These are phyloP conservation scores for Opeltia flavorubescens DNA, from an alignment of 495 filamentous ascomycete genomes.

Conservation along the genomic window DNA sequence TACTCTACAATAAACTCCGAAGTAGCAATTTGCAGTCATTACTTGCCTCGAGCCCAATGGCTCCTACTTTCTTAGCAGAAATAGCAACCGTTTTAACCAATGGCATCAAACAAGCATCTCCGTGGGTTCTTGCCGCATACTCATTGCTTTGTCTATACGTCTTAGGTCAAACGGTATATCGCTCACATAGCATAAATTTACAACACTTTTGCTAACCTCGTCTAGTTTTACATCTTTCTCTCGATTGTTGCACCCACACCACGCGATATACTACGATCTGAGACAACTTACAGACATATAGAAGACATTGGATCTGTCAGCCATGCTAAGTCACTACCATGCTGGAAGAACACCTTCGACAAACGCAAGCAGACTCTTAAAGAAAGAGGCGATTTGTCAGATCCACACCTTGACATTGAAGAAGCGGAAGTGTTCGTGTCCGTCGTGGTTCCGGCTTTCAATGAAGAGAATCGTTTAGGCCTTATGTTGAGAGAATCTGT, in stretches of 20 bases:
- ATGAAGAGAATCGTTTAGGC: constrained; percentile 70
- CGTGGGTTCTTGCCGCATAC: background rate
- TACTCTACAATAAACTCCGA: no score
- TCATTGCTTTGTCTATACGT: background rate
- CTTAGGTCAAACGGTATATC: background rate
- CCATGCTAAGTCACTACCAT: constrained; percentile 50
- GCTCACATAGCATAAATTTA: no score
- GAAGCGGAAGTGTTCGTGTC: constrained; percentile 56
- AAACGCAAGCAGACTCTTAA: background rate
- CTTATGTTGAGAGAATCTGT: constrained; percentile 86
- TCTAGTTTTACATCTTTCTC: constrained; percentile 55
- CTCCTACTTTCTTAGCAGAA: background rate
- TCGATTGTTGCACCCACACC: constrained; percentile 68
- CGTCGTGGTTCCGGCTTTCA: constrained; percentile 89
- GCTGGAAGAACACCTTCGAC: constrained; percentile 65
- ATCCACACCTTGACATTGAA: constrained; percentile 30
- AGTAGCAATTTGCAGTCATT: no score
- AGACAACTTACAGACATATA: constrained; percentile 75
- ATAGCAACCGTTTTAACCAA: background rate
- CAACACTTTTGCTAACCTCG: background rate
- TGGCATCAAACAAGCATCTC: background rate
- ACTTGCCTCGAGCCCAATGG: background rate
- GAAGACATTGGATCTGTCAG: constrained; percentile 47
- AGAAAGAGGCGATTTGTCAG: constrained; percentile 20
- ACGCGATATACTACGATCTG: constrained; percentile 55